phyloP scores from a whole-genome alignment of 2,329 filamentous ascomycete genomes.

The Epichloe scottii region DNA sequence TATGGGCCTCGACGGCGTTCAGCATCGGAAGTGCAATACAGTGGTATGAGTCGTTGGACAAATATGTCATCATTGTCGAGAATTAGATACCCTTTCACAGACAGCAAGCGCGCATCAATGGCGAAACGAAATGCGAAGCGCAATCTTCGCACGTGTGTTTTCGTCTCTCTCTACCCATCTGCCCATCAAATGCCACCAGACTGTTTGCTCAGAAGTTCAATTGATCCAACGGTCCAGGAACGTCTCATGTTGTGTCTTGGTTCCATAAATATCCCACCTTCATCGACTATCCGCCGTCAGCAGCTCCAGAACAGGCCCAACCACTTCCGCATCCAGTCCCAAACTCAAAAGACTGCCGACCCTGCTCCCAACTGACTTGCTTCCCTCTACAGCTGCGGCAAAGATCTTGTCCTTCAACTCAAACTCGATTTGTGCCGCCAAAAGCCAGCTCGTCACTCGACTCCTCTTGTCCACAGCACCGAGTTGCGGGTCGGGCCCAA shows the following conservation, averaged over 20 bases:
- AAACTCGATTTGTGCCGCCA: conserved; percentile 3
- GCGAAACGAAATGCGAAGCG: background rate
- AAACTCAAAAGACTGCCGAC: conserved; percentile 3
- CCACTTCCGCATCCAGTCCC: background rate
- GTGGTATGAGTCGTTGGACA: conserved; percentile 13
- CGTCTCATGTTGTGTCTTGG: too few species aligned
- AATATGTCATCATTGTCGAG: conserved; percentile 7
- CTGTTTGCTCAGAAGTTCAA: background rate
- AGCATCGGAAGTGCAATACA: conserved; percentile 11
- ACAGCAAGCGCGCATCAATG: too few species aligned
- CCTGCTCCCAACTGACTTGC: background rate
- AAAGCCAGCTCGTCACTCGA: background rate
- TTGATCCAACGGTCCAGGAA: too few species aligned
- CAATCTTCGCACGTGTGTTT: background rate
- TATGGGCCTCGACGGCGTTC: conserved; percentile 13
- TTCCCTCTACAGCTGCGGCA: background rate
- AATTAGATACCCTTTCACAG: background rate
- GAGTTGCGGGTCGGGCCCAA: conserved; percentile 1
- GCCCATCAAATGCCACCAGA: too few species aligned
- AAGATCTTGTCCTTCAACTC: conserved; percentile 2
- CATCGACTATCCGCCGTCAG: conserved; percentile 2
- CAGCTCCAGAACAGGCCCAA: conserved; percentile 3
- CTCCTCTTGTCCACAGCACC: background rate
- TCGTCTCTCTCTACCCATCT: background rate
- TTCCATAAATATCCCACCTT: too few species aligned